Percentiles rank a stretch among this genome's conserved stretches.
phyloP scores from a whole-genome alignment of 2,329 filamentous ascomycete genomes.

The Mycosphaerelloides madeirae region DNA sequence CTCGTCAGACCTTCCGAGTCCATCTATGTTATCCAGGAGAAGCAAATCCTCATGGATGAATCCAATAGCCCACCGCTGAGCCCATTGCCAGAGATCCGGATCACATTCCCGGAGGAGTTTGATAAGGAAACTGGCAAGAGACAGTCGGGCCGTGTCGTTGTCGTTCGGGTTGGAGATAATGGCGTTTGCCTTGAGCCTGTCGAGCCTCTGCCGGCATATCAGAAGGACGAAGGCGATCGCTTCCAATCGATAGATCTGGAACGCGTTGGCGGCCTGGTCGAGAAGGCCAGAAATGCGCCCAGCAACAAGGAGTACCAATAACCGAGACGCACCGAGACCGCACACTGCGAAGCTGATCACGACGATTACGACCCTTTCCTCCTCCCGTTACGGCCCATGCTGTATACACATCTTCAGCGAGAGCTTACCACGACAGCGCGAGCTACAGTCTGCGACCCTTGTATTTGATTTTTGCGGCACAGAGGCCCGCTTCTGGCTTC shows the following conservation, averaged over 20 bases:
- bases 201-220: constrained; percentile 76
- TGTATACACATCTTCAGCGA: constrained; percentile 7
- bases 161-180: constrained; percentile 85
- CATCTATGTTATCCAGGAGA: constrained; percentile 73
- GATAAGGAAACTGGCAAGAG: constrained; percentile 68
- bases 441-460: constrained; percentile 15
- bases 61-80: constrained; percentile 69
- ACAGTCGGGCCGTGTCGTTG: constrained; percentile 80
- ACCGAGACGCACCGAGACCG: constrained; percentile 5
- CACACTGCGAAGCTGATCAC: constrained; percentile 17
- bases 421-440: constrained; percentile 14
- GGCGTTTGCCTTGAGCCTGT: constrained; percentile 86
- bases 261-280: constrained; percentile 86
- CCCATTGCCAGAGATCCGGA: constrained; percentile 89
- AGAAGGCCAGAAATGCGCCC: constrained; percentile 56
- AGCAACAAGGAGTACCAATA: constrained; percentile 12
- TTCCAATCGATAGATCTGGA: constrained; percentile 96
- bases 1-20: constrained; percentile 57
- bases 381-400: constrained; percentile 8
- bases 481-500: background rate
- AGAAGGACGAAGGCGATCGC: constrained; percentile 67
- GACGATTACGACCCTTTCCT: constrained; percentile 21
- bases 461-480: constrained; percentile 3
- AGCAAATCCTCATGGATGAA: constrained; percentile 72
- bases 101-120: constrained; percentile 95